These are phyloP conservation scores for Ogataea nakhonphanomensis DNA, from an alignment of 805 yeast species.

Conservation along the genomic window DNA sequence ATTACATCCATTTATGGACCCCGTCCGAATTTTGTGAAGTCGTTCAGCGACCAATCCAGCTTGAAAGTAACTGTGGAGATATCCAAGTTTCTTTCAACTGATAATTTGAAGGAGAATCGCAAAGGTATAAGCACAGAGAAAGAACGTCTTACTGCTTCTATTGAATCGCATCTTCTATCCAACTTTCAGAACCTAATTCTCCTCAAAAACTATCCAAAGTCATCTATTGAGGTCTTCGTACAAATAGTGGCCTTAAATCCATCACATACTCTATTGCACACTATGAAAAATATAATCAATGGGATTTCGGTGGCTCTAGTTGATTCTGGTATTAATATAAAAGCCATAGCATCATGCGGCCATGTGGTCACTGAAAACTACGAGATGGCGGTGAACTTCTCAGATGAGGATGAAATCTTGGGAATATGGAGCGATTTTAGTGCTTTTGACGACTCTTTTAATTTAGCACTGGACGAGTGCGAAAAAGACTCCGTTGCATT, in stretches of 20 bases:
- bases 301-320: conserved; percentile 71
- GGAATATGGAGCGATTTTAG: conserved; percentile 54
- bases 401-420: conserved; percentile 54
- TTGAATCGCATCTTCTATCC: conserved; percentile 39
- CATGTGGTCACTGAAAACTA: conserved; percentile 12
- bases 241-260: conserved; percentile 54
- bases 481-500: conserved; percentile 44
- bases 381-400: conserved; percentile 34
- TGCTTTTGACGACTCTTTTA: conserved; percentile 31
- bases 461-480: conserved; percentile 25
- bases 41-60: conserved; percentile 32
- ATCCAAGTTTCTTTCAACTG: conserved; percentile 39
- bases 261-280: conserved; percentile 31
- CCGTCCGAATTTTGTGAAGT: conserved; percentile 51
- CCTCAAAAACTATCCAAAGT: conserved; percentile 79
- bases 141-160: conserved; percentile 24
- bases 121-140: conserved; percentile 30
- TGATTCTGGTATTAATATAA: conserved; percentile 79
- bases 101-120: conserved; percentile 28
- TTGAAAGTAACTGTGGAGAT: conserved; percentile 36
- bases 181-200: conserved; percentile 41
- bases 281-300: conserved; percentile 48
- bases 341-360: conserved; percentile 73
- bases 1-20: conserved; percentile 85
- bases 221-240: conserved; percentile 77